Base-by-base conservation (phyloP, 805 yeast genomes). In the Saturnispora bothae region DNA sequence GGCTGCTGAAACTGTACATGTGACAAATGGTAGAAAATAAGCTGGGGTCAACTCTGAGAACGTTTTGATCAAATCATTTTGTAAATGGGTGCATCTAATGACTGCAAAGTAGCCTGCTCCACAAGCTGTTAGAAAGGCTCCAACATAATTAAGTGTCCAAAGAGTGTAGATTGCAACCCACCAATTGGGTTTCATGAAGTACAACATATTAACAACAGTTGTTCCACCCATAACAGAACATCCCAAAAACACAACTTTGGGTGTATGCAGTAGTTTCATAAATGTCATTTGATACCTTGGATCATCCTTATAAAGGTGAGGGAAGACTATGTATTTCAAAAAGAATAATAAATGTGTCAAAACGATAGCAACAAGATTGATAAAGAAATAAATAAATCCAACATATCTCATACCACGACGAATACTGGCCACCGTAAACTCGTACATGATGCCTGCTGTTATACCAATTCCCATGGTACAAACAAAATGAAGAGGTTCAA, bases 381-480 rank as follows among this genome's bases (percentile, higher is more conserved):
- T 50, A 8, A 69, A 78, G 64, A 77, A 85, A 66, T 76, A 68
- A 4, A 83, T 65, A 21, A 71, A 61, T 3, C 85, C 79, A 38
- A 77, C 62, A 34, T 49, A 54, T 38, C 39, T 44, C 31, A 51
- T 41, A 4, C 59, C 60, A 14, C 31, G 19, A 19, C 44, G 21
- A 4, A 60, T 54, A 1, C 76, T 69, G 2, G 65, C 68, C 50
- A 73, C 81, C 0, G 95, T 85, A 53, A 79, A 85, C 25, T 63
- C 54, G 54, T 73, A 69, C 27, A 86, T 62, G 4, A 83, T 60
- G 28, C 71, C 54, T 4, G 83, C 63, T 1, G 83, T 62, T 28
- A 85, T 82, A 2, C 95, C 95, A 3, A 79, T 70, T 2, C 94
- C 95, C 95, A 86, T 86, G n/a, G 77, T 71, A 34, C 75, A 65